These are phyloP conservation scores for Malus fusca DNA, from an alignment of 306 rosid species.

Conservation along the genomic window DNA sequence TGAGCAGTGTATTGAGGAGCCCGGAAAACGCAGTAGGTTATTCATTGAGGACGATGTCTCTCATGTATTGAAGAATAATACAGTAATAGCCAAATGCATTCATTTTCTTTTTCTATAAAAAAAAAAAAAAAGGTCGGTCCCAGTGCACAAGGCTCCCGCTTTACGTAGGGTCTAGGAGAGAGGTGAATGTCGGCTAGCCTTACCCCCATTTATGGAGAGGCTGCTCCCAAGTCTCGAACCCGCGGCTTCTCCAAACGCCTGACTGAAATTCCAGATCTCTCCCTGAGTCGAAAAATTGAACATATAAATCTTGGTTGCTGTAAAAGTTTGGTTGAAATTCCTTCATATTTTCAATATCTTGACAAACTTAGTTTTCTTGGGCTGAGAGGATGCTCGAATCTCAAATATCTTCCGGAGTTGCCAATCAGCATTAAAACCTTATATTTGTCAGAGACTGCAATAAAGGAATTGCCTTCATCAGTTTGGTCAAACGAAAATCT, in stretches of 20 bases:
- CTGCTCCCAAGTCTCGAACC: too few relatives aligned
- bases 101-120: neutral
- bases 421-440: too few relatives aligned
- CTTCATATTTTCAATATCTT: neutral
- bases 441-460: too few relatives aligned
- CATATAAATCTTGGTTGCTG: neutral
- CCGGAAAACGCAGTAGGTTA: slow-evolving; percentile 1
- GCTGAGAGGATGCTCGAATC: neutral
- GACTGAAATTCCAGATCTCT: slow-evolving; percentile 7
- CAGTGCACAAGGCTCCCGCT: too few relatives aligned
- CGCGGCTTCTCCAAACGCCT: neutral
- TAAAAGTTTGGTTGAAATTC: neutral
- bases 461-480: too few relatives aligned
- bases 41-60: slow-evolving; percentile 9
- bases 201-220: too few relatives aligned
- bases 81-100: neutral
- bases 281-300: neutral
- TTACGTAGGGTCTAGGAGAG: too few relatives aligned
- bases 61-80: slow-evolving; percentile 10
- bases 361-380: neutral
- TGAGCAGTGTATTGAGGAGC: neutral
- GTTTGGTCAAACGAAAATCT: too few relatives aligned
- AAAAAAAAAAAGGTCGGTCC: too few relatives aligned
- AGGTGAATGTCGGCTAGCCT: too few relatives aligned
- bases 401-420: neutral